Evolutionary conservation across 371 early-diverging fungal species (phyloP).

Genomic region (Mortierella polycephala): DNA sequence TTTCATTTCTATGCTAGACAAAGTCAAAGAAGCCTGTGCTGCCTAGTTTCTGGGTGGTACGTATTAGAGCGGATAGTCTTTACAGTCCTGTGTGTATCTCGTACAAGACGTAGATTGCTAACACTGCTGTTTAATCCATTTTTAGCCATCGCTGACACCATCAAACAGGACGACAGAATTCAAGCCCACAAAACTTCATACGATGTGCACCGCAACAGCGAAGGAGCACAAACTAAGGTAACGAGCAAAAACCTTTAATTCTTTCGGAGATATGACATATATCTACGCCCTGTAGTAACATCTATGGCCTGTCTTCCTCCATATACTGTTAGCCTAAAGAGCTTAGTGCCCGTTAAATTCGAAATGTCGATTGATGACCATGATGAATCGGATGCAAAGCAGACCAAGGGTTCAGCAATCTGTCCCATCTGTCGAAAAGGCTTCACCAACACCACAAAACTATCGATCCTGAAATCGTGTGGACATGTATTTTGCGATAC

Average conservation of each 20-base stretch:
- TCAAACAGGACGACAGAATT: conserved; percentile 67
- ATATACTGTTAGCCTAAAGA: conserved; percentile 67
- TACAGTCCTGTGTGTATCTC: conserved; percentile 6
- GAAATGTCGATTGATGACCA: conserved; percentile 54
- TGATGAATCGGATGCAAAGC: conserved; percentile 47
- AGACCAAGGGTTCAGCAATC: conserved; percentile 57
- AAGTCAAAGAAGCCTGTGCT: conserved; percentile 68
- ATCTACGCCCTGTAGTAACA: not conserved
- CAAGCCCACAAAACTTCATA: conserved; percentile 67
- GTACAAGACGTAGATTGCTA: not conserved
- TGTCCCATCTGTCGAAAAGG: conserved; percentile 90
- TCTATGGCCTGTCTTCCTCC: too few species aligned
- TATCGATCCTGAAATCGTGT: conserved; percentile 77
- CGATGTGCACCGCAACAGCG: conserved; percentile 77
- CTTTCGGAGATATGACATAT: not conserved
- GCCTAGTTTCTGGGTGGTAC: conserved; percentile 87
- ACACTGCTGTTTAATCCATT: not conserved
- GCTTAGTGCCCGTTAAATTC: conserved; percentile 80
- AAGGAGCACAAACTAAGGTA: conserved; percentile 77
- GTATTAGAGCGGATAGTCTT: conserved; percentile 7
- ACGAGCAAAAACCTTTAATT: not conserved
- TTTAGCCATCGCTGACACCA: conserved; percentile 81
- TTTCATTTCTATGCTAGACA: conserved; percentile 27
- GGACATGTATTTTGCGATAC: conserved; percentile 90
- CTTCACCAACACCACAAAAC: conserved; percentile 67